A percentile compares a stretch with the other conserved stretches of the same genome.
Evolutionary conservation across 495 filamentous ascomycete species (phyloP).

Genomic region (Trichoderma parareesei): DNA sequence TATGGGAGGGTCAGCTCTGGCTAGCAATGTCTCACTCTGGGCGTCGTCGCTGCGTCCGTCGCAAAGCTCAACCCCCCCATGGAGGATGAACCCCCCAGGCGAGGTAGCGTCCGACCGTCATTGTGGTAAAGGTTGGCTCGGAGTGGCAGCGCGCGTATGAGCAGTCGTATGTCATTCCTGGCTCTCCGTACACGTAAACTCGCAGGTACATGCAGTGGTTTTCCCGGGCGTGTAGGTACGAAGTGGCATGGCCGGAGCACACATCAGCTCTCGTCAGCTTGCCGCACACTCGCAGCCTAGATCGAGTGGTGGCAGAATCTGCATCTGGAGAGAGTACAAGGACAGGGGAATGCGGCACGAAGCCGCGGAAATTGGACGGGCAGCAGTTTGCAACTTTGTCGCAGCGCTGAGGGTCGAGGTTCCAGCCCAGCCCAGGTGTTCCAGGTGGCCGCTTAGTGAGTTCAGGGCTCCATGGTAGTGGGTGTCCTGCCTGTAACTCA

Average conservation of each 20-base stretch:
- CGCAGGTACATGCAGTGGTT: too few relatives aligned
- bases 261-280: neutral
- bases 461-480: neutral
- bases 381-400: neutral
- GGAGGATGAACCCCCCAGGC: neutral
- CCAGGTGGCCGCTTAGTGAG: neutral
- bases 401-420: neutral
- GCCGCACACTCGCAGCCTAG: neutral
- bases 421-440: neutral
- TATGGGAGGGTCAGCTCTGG: neutral
- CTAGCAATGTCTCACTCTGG: constrained; percentile 9
- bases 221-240: too few relatives aligned
- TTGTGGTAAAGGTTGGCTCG: neutral
- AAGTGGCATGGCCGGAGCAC: neutral
- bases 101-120: constrained; percentile 1
- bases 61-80: constrained; percentile 3
- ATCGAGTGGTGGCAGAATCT: neutral
- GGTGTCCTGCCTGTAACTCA: neutral
- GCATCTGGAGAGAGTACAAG: neutral
- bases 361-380: neutral
- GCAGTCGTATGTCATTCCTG: too few relatives aligned
- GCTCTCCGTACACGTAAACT: too few relatives aligned
- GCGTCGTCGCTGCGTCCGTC: constrained; percentile 2
- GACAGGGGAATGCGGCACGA: neutral
- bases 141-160: neutral